Evolutionary conservation across 495 filamentous ascomycete genomes (phyloP).

Genomic region (Aspergillus sclerotioniger): DNA sequence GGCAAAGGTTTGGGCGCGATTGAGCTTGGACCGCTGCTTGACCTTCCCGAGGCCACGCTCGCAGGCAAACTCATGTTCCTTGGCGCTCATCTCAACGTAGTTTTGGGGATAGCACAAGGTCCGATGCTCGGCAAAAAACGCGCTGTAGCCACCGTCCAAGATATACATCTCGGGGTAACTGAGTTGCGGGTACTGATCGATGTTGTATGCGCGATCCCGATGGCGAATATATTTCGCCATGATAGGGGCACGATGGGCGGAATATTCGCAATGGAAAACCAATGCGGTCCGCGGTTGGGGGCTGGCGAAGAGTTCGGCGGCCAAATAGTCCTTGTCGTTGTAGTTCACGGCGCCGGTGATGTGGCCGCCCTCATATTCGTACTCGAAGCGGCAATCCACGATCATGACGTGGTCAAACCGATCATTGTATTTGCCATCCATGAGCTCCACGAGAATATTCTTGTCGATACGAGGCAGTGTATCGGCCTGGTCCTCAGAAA

Average conservation of each 20-base stretch:
- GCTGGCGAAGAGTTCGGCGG: conserved; percentile 70
- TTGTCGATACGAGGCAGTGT: conserved; percentile 83
- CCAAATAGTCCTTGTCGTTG: conserved; percentile 88
- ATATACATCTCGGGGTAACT: conserved; percentile 97
- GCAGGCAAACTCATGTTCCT: conserved; percentile 85
- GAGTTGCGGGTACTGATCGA: conserved; percentile 77
- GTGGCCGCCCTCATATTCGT: conserved; percentile 96
- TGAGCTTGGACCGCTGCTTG: conserved; percentile 75
- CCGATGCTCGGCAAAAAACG: conserved; percentile 78
- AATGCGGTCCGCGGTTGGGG: conserved; percentile 70
- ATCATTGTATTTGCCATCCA: conserved; percentile 78
- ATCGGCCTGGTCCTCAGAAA: conserved; percentile 75
- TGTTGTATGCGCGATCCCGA: conserved; percentile 80
- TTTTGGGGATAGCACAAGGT: conserved; percentile 85
- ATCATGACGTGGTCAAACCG: conserved; percentile 75
- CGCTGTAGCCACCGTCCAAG: conserved; percentile 91
- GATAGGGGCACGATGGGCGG: conserved; percentile 92
- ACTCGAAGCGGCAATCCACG: conserved; percentile 97
- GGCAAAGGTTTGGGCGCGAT: conserved; percentile 89
- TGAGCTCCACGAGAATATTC: conserved; percentile 74
- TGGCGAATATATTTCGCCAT: conserved; percentile 81
- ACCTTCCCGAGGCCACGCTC: conserved; percentile 92
- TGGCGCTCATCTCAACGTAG: conserved; percentile 92
- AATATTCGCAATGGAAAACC: conserved; percentile 98
- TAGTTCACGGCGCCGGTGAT: conserved; percentile 90